These are phyloP conservation scores for Fraxinus ornus DNA, from an alignment of 305 asterid species.

Conservation along the genomic window DNA sequence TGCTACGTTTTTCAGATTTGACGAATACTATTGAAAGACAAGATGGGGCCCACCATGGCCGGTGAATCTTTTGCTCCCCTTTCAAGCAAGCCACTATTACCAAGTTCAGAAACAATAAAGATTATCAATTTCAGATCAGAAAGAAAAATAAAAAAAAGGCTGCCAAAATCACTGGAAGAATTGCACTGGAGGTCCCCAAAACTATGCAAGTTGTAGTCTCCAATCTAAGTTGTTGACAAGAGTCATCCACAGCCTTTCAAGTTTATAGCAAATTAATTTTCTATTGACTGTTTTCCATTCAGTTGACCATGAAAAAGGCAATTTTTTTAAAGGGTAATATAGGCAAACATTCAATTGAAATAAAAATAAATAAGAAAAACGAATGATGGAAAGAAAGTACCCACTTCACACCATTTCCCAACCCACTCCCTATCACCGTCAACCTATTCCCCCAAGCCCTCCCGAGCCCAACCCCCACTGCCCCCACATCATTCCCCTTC, in stretches of 20 bases:
- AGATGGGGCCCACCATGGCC: constrained; percentile 98
- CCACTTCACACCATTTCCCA: not conserved
- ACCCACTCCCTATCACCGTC: not conserved
- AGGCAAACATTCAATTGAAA: not conserved
- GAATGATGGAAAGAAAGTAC: not conserved
- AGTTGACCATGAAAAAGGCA: not conserved
- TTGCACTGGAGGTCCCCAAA: not conserved
- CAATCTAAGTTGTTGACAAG: not conserved
- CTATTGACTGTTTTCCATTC: not conserved
- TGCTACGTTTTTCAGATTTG: constrained; percentile 76
- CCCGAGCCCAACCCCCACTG: not conserved
- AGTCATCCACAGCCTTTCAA: not conserved
- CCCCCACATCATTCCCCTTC: not conserved
- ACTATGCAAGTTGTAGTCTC: not conserved
- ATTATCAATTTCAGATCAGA: constrained; percentile 9
- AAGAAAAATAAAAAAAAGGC: not conserved
- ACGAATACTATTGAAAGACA: constrained; percentile 65
- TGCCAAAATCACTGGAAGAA: not conserved
- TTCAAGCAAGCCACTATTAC: constrained; percentile 90
- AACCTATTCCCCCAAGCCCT: not conserved
- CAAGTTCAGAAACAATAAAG: constrained; percentile 24
- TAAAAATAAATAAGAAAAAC: not conserved
- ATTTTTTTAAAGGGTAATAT: not conserved
- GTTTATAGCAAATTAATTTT: not conserved
- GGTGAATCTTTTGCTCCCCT: constrained; percentile 91